Conservation (phyloP, 2,329 filamentous ascomycete species). For the Hymenoscyphus occultus region DNA sequence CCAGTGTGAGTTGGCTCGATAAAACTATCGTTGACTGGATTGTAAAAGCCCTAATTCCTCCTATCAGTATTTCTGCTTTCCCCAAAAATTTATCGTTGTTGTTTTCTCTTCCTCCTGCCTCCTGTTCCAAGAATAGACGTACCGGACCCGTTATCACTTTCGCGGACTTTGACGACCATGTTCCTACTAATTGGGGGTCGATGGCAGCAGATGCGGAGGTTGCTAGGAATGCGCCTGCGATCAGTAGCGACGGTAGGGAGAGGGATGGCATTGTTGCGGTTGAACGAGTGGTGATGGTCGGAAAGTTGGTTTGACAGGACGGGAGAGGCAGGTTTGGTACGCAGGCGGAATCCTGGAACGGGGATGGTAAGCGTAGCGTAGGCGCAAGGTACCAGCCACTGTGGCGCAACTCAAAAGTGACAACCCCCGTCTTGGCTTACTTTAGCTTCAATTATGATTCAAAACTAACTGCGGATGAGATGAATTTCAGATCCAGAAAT, state of each 20-base stretch:
- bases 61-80: conserved; percentile 18
- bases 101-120: conserved; percentile 16
- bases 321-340: neutral
- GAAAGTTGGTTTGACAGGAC: conserved; percentile 3
- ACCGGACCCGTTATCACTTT: conserved; percentile 68
- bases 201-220: conserved; percentile 39
- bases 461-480: neutral
- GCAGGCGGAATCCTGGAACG: neutral
- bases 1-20: conserved; percentile 65
- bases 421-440: neutral
- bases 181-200: conserved; percentile 58
- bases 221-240: conserved; percentile 30
- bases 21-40: conserved; percentile 62
- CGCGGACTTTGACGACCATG: conserved; percentile 69
- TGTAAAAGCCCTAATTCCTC: conserved; percentile 59
- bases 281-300: neutral
- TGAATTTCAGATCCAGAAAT: neutral
- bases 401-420: neutral
- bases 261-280: conserved; percentile 31
- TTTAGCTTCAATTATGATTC: neutral
- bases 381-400: neutral
- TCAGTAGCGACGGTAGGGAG: conserved; percentile 39
- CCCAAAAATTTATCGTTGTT: conserved; percentile 11
- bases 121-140: conserved; percentile 38
- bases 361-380: neutral